Conservation (phyloP, 2,329 filamentous ascomycete genomes). For the Verticillium tricorpus region DNA sequence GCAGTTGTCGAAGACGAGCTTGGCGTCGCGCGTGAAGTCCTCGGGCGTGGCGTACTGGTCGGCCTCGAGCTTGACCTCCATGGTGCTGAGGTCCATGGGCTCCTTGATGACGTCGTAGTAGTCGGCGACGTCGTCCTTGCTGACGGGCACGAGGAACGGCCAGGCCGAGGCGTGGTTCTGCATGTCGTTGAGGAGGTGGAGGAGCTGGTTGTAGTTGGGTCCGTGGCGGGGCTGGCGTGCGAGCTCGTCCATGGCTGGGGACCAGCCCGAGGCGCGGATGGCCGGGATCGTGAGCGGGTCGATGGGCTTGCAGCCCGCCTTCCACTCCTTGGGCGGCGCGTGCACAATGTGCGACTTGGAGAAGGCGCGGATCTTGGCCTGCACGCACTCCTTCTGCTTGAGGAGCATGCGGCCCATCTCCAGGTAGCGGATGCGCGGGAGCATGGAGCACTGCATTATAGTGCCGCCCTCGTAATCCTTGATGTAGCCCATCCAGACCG, state of each 20-base stretch:
- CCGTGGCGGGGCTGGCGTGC: constrained; percentile 92
- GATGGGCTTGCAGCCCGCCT: constrained; percentile 67
- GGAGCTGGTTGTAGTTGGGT: constrained; percentile 90
- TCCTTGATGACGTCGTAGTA: constrained; percentile 98
- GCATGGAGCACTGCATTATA: constrained; percentile 99
- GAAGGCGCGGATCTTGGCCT: constrained; percentile 90
- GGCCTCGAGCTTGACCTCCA: constrained; percentile 92
- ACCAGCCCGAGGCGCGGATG: constrained; percentile 92
- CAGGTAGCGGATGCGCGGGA: constrained; percentile 89
- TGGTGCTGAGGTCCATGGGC: constrained; percentile 93
- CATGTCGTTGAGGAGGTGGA: constrained; percentile 89
- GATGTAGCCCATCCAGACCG: constrained; percentile 98
- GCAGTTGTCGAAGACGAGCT: constrained; percentile 90
- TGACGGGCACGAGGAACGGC: constrained; percentile 93
- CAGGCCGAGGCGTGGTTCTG: constrained; percentile 91
- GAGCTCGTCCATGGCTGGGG: constrained; percentile 94
- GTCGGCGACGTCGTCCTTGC: constrained; percentile 93
- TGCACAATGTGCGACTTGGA: constrained; percentile 87
- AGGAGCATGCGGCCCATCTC: constrained; percentile 90
- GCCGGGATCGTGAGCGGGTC: constrained; percentile 83
- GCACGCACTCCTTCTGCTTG: constrained; percentile 94
- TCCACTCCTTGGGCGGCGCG: constrained; percentile 80
- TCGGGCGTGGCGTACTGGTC: constrained; percentile 89
- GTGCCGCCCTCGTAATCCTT: constrained; percentile 99
- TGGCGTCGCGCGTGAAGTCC: constrained; percentile 86